Evolutionary conservation across 768 basidiomycete species (phyloP).

Genomic region (Lactarius sanguifluus): DNA sequence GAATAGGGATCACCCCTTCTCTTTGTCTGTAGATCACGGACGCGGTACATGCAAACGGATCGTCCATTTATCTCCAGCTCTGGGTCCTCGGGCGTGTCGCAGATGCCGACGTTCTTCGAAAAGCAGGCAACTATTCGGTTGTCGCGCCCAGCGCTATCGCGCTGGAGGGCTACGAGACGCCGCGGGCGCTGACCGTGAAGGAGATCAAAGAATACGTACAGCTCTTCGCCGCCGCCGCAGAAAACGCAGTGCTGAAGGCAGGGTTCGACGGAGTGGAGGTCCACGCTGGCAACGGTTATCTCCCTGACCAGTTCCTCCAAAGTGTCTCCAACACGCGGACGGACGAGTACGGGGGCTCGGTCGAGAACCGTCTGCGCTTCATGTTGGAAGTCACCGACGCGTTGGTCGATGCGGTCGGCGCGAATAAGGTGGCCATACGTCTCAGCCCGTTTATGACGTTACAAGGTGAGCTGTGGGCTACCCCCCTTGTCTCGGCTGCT

Average conservation of each 20-base stretch:
- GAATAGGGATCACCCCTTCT: neutral
- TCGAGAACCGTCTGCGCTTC: slow-evolving; percentile 47
- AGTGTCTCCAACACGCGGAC: slow-evolving; percentile 41
- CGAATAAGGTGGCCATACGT: slow-evolving; percentile 39
- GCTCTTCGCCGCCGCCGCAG: slow-evolving; percentile 43
- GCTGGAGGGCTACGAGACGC: slow-evolving; percentile 27
- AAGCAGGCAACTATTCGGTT: slow-evolving; percentile 7
- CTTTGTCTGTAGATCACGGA: slow-evolving; percentile 31
- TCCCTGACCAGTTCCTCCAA: slow-evolving; percentile 43
- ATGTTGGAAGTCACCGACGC: slow-evolving; percentile 41
- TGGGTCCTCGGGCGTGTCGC: slow-evolving; percentile 50
- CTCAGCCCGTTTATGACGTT: slow-evolving; percentile 34
- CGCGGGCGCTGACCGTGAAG: slow-evolving; percentile 44
- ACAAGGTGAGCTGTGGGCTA: slow-evolving; percentile 3
- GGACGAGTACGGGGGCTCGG: slow-evolving; percentile 47
- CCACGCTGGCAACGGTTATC: slow-evolving; percentile 36
- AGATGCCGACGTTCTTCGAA: neutral
- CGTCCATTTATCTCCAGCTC: slow-evolving; percentile 46
- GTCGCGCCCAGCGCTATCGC: slow-evolving; percentile 5
- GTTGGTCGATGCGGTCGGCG: slow-evolving; percentile 39
- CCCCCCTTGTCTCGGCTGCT: too few species aligned
- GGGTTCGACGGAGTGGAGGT: slow-evolving; percentile 37
- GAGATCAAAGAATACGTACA: slow-evolving; percentile 54
- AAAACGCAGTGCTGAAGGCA: slow-evolving; percentile 34
- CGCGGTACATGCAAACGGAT: slow-evolving; percentile 46